Evolutionary conservation across 768 basidiomycete genomes (phyloP).

Genomic region (Pleurotus djamor): DNA sequence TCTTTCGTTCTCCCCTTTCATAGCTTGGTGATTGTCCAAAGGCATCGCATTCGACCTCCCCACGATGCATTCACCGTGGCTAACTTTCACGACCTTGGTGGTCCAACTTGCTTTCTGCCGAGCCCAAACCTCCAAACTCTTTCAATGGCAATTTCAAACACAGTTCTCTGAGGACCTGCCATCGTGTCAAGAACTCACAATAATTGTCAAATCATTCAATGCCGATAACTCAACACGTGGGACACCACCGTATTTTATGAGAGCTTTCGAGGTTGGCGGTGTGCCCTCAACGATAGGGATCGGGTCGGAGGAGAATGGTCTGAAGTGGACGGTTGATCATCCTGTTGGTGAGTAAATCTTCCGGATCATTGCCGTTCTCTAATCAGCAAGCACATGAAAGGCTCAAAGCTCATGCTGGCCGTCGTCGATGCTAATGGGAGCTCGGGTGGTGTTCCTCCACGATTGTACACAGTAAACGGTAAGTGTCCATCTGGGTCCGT

Average conservation of each 20-base stretch:
- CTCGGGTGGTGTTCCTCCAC: slow-evolving; percentile 35
- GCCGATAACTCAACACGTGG: slow-evolving; percentile 11
- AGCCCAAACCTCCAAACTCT: slow-evolving; percentile 17
- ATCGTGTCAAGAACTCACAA: slow-evolving; percentile 21
- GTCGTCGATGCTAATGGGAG: slow-evolving; percentile 42
- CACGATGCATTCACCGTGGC: background rate
- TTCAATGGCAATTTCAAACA: slow-evolving; percentile 28
- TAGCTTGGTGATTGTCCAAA: background rate
- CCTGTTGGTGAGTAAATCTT: slow-evolving; percentile 29
- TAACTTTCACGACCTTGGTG: background rate
- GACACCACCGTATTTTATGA: slow-evolving; percentile 38
- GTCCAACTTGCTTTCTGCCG: slow-evolving; percentile 3
- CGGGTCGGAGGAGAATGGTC: slow-evolving; percentile 30
- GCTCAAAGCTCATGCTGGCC: slow-evolving; percentile 36
- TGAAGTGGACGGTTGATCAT: slow-evolving; percentile 41
- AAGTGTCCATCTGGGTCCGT: slow-evolving; percentile 10
- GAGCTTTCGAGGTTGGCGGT: slow-evolving; percentile 36
- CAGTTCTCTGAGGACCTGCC: slow-evolving; percentile 16
- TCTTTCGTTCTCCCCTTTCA: background rate
- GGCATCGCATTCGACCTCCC: background rate
- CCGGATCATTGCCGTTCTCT: background rate
- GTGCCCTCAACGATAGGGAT: slow-evolving; percentile 29
- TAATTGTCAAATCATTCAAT: slow-evolving; percentile 19
- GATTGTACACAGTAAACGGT: slow-evolving; percentile 34
- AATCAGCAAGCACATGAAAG: slow-evolving; percentile 20